These are phyloP conservation scores for Camelina hispida DNA, from an alignment of 345 rosid species.

Conservation along the genomic window DNA sequence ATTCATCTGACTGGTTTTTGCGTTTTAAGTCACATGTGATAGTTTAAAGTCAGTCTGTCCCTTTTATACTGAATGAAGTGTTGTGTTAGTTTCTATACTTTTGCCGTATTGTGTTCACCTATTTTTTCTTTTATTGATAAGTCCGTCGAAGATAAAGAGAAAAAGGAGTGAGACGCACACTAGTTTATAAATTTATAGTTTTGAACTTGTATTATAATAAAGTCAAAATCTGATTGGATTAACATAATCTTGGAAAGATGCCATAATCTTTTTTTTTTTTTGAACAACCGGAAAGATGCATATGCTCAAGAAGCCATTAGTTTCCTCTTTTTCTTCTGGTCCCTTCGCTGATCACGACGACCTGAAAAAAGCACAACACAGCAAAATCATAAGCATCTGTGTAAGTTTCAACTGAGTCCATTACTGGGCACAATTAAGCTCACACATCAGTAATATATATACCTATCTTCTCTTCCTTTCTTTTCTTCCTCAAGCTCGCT, in stretches of 20 bases:
- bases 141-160: no score
- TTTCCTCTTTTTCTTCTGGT: conserved; percentile 57
- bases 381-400: conserved; percentile 23
- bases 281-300: no score
- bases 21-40: no score
- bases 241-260: not conserved
- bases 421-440: not conserved
- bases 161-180: no score
- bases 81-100: not conserved
- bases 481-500: conserved; percentile 60
- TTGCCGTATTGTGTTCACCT: not conserved
- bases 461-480: conserved; percentile 87
- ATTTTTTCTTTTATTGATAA: no score
- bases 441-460: conserved; percentile 10
- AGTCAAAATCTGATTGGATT: conserved; percentile 25
- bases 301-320: conserved; percentile 36
- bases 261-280: no score
- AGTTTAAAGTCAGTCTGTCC: not conserved
- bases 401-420: not conserved
- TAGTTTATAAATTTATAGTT: no score
- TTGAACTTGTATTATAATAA: no score
- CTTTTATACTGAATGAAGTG: not conserved
- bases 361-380: conserved; percentile 52
- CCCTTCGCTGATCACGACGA: conserved; percentile 74
- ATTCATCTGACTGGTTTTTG: no score